Evolutionary conservation across 805 yeast species (phyloP), one percentile per base, ranked within the genome.

Genomic region (Wickerhamomyces silvicola): DNA sequence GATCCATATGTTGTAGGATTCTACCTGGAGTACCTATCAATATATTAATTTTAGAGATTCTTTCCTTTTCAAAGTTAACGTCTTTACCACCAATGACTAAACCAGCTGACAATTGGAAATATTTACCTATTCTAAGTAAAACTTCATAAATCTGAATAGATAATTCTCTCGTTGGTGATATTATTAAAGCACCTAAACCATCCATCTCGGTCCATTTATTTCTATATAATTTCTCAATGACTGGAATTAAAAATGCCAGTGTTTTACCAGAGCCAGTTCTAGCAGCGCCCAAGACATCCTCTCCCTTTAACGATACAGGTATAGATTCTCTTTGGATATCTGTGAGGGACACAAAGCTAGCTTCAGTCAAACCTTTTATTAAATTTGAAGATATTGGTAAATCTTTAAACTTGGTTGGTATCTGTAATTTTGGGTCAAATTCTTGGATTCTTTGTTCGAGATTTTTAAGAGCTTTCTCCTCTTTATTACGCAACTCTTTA

Each of bases 231-330:
- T 77, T 81, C 48, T 87, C 94, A 6, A 87, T 52, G 2, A 84
- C 71, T 1, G 98, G 98, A 9, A 92, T 68, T 7, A 79, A 73
- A 60, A 83, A 92, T 2, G 97, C 85, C 18, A 88, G 54, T 0
- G 98, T 92, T 56, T 92, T 92, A 24, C 98, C 98, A 0, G 97
- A 86, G 0, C 98, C 98, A 0, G 98, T 92, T 5, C 84, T 94
- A 0, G 97, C 95, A 52, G 94, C 97, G 4, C 86, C 97, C 4
- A 92, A 87, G 3, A 90, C 94, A 58, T 92, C 98, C 46, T 90
- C 52, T 1, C 92, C 90, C 45, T 82, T 78, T 38, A 92, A 60
- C 1, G 92, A 76, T 10, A 70, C 59, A 0, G 94, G 82, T 18
- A 92, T 82, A 6, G 95, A 67, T 29, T 75, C 76, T 38, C 70